Conservation (phyloP, 805 yeast genomes). For the Priceomyces medius region DNA sequence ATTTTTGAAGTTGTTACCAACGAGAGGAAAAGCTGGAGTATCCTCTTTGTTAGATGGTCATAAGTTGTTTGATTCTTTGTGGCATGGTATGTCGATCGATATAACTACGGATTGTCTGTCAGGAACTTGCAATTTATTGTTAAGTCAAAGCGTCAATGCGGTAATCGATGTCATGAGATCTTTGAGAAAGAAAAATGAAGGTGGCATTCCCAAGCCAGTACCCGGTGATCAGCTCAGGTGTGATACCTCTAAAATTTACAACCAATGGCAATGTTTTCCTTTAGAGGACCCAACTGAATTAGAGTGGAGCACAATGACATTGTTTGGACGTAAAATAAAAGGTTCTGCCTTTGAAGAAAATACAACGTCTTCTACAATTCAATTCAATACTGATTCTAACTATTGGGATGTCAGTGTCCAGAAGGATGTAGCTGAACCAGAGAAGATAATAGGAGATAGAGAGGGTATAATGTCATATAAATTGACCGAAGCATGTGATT, state of each 20-base stretch:
- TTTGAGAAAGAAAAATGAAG: constrained; percentile 54
- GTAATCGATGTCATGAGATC: constrained; percentile 71
- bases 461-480: constrained; percentile 7
- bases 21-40: constrained; percentile 88
- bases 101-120: constrained; percentile 54
- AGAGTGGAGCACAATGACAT: constrained; percentile 54
- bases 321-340: constrained; percentile 67
- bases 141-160: constrained; percentile 68
- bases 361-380: constrained; percentile 37
- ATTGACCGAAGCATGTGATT: constrained; percentile 17
- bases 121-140: constrained; percentile 45
- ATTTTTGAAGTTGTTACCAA: constrained; percentile 82
- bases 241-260: constrained; percentile 58
- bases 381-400: constrained; percentile 42
- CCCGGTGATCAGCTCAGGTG: constrained; percentile 72
- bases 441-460: background rate
- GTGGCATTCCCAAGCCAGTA: constrained; percentile 79
- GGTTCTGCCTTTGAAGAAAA: constrained; percentile 64
- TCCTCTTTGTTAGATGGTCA: constrained; percentile 87
- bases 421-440: constrained; percentile 2
- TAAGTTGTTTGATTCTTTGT: constrained; percentile 81
- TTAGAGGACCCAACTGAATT: constrained; percentile 48
- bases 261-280: constrained; percentile 78
- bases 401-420: constrained; percentile 46
- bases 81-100: constrained; percentile 94